These are phyloP conservation scores for Aspergillus persii DNA, from an alignment of 2,329 filamentous ascomycete species.

Conservation along the genomic window DNA sequence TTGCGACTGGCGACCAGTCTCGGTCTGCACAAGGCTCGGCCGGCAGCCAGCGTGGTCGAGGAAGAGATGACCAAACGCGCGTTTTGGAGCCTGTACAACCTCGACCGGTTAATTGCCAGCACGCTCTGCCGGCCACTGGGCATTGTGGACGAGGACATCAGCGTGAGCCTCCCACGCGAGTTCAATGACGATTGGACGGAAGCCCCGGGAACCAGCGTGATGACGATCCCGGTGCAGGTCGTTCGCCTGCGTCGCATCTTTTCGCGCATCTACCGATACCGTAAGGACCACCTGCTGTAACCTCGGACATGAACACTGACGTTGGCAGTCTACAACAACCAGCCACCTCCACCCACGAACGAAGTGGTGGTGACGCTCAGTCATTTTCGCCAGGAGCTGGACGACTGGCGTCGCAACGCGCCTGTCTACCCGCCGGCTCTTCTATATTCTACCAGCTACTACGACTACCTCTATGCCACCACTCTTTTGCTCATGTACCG, in stretches of 20 bases:
- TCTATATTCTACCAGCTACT: conserved; percentile 42
- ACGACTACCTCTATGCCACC: conserved; percentile 41
- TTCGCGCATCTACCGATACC: conserved; percentile 39
- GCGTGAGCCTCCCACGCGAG: conserved; percentile 36
- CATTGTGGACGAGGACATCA: conserved; percentile 44
- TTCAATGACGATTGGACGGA: conserved; percentile 41
- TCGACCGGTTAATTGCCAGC: conserved; percentile 41
- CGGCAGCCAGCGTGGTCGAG: conserved; percentile 28
- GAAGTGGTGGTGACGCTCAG: conserved; percentile 28
- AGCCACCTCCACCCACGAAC: conserved; percentile 26
- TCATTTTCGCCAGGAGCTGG: conserved; percentile 37
- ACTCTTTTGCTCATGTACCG: conserved; percentile 40
- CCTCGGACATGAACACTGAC: conserved; percentile 5
- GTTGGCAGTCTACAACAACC: conserved; percentile 35
- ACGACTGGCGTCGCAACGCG: conserved; percentile 38
- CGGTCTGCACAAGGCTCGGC: conserved; percentile 35
- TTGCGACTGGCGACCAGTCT: conserved; percentile 39
- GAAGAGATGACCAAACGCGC: conserved; percentile 43
- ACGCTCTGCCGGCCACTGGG: conserved; percentile 41
- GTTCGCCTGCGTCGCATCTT: conserved; percentile 37
- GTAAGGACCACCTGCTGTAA: conserved; percentile 21
- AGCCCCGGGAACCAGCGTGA: conserved; percentile 34
- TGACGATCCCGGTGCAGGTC: conserved; percentile 41
- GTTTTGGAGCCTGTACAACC: conserved; percentile 46
- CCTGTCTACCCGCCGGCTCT: conserved; percentile 37